These are phyloP conservation scores for Musa schizocarpa DNA, from an alignment of 176 grass and related monocot species.

Conservation along the genomic window DNA sequence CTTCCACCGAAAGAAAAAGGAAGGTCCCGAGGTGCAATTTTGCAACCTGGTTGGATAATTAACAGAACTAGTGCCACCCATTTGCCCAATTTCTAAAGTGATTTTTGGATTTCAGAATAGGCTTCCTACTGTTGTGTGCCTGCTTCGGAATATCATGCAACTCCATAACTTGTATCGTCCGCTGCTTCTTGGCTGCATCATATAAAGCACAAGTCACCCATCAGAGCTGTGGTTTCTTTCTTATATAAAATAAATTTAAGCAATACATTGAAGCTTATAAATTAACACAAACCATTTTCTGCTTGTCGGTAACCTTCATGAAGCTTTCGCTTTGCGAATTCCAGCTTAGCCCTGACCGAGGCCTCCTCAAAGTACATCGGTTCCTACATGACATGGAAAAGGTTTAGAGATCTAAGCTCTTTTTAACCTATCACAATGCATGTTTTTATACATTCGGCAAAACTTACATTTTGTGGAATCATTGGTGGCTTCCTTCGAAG, in stretches of 20 bases:
- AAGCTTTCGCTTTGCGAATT: slow-evolving; percentile 44
- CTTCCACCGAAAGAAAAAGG: neutral
- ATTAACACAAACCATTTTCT: slow-evolving; percentile 40
- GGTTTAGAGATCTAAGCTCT: neutral
- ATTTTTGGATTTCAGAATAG: slow-evolving; percentile 11
- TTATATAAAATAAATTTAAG: neutral
- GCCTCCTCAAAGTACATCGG: slow-evolving; percentile 35
- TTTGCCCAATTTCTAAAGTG: slow-evolving; percentile 13
- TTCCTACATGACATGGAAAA: slow-evolving; percentile 2
- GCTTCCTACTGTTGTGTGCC: slow-evolving; percentile 29
- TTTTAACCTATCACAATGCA: neutral
- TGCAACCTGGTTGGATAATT: neutral
- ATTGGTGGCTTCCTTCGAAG: slow-evolving; percentile 32
- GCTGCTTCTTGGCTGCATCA: slow-evolving; percentile 68
- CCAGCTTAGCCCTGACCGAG: slow-evolving; percentile 29
- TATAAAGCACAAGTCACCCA: neutral
- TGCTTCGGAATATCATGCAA: slow-evolving; percentile 56
- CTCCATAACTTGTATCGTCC: slow-evolving; percentile 52
- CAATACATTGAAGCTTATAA: neutral
- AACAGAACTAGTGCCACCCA: slow-evolving; percentile 2
- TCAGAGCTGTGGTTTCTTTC: neutral
- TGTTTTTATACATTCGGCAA: neutral
- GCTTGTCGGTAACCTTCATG: slow-evolving; percentile 68
- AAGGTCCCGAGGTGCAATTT: neutral
- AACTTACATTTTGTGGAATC: slow-evolving; percentile 41